These are phyloP conservation scores for Globisporangium middletonii DNA, from an alignment of 352 stramenopile species.

Conservation along the genomic window DNA sequence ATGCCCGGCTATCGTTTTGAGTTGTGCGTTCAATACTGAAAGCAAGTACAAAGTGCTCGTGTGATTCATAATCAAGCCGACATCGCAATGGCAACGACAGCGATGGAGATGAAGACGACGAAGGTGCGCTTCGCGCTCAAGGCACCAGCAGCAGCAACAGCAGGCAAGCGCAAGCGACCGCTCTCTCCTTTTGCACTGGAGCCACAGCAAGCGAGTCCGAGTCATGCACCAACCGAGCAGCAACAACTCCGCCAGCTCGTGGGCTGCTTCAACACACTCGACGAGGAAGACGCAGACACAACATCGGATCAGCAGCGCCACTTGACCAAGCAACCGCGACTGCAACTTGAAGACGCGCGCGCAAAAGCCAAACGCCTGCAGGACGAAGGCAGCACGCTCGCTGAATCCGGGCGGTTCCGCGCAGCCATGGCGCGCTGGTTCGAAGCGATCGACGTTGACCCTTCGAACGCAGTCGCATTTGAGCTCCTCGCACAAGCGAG, in stretches of 20 bases:
- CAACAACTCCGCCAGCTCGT: constrained; percentile 2
- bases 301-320: background rate
- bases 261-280: constrained; percentile 7
- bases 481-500: constrained; percentile 67
- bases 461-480: constrained; percentile 40
- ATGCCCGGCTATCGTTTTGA: background rate
- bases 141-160: constrained; percentile 2
- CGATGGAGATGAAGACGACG: background rate
- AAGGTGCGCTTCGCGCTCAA: constrained; percentile 27
- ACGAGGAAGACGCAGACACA: constrained; percentile 3
- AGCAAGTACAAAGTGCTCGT: background rate
- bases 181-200: too few species aligned
- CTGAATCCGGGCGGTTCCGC: constrained; percentile 52
- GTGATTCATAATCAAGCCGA: background rate
- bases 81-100: background rate
- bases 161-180: constrained; percentile 20
- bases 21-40: background rate
- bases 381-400: constrained; percentile 71
- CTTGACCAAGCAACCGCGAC: constrained; percentile 9
- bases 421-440: constrained; percentile 64
- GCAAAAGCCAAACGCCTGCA: constrained; percentile 60
- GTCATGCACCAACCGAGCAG: background rate
- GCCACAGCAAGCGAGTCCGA: too few species aligned
- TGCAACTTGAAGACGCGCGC: constrained; percentile 46
- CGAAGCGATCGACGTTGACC: constrained; percentile 45